phyloP scores from a whole-genome alignment of 306 rosid genomes.

The Calophaca sinica region DNA sequence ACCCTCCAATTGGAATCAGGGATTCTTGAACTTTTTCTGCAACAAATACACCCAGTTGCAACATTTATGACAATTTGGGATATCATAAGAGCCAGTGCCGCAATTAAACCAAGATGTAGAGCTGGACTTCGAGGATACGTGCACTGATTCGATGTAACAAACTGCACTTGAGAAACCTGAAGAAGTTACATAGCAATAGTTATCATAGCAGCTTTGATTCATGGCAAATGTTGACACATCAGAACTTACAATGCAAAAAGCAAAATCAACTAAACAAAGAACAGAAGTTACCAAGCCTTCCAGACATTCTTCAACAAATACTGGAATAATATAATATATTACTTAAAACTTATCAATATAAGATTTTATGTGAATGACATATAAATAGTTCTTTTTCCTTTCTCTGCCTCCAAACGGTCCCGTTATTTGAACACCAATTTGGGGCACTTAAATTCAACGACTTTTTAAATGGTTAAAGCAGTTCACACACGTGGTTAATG shows the following conservation, averaged over 20 bases:
- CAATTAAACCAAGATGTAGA: slow-evolving; percentile 78
- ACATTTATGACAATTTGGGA: slow-evolving; percentile 70
- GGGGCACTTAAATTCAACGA: too few species aligned
- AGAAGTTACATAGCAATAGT: slow-evolving; percentile 31
- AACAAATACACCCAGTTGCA: slow-evolving; percentile 84
- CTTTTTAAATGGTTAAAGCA: too few species aligned
- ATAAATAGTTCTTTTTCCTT: neutral
- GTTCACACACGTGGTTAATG: too few species aligned
- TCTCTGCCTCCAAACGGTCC: neutral
- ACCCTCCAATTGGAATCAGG: slow-evolving; percentile 67
- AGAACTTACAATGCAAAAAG: slow-evolving; percentile 11
- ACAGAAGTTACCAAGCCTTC: neutral
- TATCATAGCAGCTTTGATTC: slow-evolving; percentile 23
- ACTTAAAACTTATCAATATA: neutral
- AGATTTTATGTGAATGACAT: slow-evolving; percentile 3
- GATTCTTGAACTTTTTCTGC: slow-evolving; percentile 60
- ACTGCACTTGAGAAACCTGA: slow-evolving; percentile 70
- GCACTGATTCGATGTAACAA: slow-evolving; percentile 52
- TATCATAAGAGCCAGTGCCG: slow-evolving; percentile 75
- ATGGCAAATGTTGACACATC: slow-evolving; percentile 1
- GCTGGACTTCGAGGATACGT: slow-evolving; percentile 86
- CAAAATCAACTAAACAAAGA: neutral
- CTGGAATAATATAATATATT: neutral
- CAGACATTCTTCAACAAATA: slow-evolving; percentile 7
- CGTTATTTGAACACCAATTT: too few species aligned